Percentiles rank a stretch among this genome's conserved stretches.
Evolutionary conservation across 129 eudicot species (phyloP).

Genomic region (Saposhnikovia divaricata): DNA sequence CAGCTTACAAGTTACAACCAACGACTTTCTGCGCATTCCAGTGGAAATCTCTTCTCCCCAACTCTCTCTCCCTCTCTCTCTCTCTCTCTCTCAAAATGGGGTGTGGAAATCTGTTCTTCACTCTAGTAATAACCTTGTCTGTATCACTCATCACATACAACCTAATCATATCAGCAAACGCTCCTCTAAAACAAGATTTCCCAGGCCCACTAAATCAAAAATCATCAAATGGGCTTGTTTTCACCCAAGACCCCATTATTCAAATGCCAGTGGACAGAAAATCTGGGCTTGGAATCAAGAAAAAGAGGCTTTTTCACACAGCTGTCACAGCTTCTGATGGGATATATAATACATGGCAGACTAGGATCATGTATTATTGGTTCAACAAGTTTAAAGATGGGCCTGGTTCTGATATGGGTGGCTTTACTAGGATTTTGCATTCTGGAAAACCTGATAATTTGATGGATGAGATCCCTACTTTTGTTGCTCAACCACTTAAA

Average conservation of each 20-base stretch:
- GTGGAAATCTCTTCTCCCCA: too few relatives aligned
- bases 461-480: constrained; percentile 99
- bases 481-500: constrained; percentile 91
- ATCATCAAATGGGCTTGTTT: constrained; percentile 13
- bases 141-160: constrained; percentile 85
- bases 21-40: constrained; percentile 14
- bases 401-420: constrained; percentile 78
- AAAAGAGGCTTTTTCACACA: constrained; percentile 77
- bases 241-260: constrained; percentile 62
- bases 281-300: constrained; percentile 12
- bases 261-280: constrained; percentile 47
- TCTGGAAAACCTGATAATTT: constrained; percentile 67
- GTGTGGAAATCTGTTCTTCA: constrained; percentile 69
- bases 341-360: constrained; percentile 90
- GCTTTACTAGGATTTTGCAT: constrained; percentile 93
- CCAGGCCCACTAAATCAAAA: constrained; percentile 37
- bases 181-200: constrained; percentile 69
- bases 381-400: constrained; percentile 56
- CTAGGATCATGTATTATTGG: constrained; percentile 95
- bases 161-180: constrained; percentile 73
- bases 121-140: constrained; percentile 44
- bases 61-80: not conserved
- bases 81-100: constrained; percentile 31
- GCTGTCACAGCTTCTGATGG: constrained; percentile 90
- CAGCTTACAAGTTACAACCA: constrained; percentile 12